Evolutionary conservation across 495 filamentous ascomycete genomes (phyloP).

Genomic region (Barbatosphaeria neglecta): DNA sequence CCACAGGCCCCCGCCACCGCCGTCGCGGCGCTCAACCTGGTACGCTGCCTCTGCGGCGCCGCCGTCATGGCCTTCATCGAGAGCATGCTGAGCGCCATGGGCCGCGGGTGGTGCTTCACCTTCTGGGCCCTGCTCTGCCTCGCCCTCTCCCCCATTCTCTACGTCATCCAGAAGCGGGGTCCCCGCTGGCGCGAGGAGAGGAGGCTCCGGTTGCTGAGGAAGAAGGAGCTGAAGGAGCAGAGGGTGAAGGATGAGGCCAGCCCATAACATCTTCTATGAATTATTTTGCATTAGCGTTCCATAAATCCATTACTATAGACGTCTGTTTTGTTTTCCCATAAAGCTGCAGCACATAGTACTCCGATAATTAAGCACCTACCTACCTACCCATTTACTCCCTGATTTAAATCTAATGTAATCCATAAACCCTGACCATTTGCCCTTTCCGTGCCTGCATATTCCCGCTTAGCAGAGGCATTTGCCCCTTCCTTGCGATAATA

Average conservation of each 20-base stretch:
- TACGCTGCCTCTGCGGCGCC: conserved; percentile 32
- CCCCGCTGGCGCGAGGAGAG: conserved; percentile 31
- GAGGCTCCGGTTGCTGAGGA: conserved; percentile 12
- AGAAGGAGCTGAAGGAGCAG: conserved; percentile 12
- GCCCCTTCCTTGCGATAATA: too few species aligned
- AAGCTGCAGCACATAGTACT: too few species aligned
- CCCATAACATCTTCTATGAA: not conserved
- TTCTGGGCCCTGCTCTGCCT: conserved; percentile 28
- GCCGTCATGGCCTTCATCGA: conserved; percentile 32
- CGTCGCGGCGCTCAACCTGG: conserved; percentile 35
- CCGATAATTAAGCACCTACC: too few species aligned
- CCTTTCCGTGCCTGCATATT: too few species aligned
- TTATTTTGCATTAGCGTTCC: not conserved
- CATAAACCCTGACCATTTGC: too few species aligned
- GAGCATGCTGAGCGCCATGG: conserved; percentile 27
- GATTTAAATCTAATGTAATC: too few species aligned
- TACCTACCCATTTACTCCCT: too few species aligned
- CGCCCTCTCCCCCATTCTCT: conserved; percentile 24
- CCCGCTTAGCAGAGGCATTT: too few species aligned
- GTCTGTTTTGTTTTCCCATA: too few species aligned
- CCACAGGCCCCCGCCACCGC: conserved; percentile 34
- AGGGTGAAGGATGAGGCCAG: conserved; percentile 1
- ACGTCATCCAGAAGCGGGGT: conserved; percentile 23
- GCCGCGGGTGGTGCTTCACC: conserved; percentile 36
- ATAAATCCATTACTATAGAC: not conserved